Conservation (phyloP, 345 rosid species). For the Eucalyptus rudis region DNA sequence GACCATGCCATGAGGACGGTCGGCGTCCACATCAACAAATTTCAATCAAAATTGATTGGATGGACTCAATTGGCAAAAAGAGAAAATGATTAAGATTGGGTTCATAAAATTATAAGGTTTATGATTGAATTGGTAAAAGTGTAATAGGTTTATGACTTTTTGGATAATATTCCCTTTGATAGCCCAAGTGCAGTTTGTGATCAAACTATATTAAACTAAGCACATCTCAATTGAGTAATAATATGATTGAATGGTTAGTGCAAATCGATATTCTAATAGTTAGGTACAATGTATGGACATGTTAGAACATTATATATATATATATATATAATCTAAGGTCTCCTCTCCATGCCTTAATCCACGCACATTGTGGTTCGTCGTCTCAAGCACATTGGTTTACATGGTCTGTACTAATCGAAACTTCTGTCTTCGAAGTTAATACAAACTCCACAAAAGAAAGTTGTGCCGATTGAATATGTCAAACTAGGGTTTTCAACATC, state of each 20-base stretch:
- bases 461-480: not conserved
- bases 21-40: too few species aligned
- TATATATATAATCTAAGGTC: not conserved
- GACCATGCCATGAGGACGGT: too few species aligned
- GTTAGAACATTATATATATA: not conserved
- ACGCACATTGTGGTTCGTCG: not conserved
- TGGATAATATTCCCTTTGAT: not conserved
- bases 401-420: not conserved
- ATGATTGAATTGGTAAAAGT: too few species aligned
- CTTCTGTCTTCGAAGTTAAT: not conserved
- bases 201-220: not conserved
- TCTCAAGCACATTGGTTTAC: not conserved
- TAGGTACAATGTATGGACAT: not conserved
- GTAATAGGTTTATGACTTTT: too few species aligned
- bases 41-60: too few species aligned
- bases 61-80: too few species aligned
- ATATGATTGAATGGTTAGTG: not conserved
- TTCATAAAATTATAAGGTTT: too few species aligned
- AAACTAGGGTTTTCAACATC: not conserved
- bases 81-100: too few species aligned
- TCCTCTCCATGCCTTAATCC: not conserved
- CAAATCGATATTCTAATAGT: not conserved
- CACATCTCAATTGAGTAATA: not conserved
- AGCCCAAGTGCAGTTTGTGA: not conserved
- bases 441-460: not conserved